Conservation (phyloP, 805 yeast species). For the Komagataella kurtzmanii region DNA sequence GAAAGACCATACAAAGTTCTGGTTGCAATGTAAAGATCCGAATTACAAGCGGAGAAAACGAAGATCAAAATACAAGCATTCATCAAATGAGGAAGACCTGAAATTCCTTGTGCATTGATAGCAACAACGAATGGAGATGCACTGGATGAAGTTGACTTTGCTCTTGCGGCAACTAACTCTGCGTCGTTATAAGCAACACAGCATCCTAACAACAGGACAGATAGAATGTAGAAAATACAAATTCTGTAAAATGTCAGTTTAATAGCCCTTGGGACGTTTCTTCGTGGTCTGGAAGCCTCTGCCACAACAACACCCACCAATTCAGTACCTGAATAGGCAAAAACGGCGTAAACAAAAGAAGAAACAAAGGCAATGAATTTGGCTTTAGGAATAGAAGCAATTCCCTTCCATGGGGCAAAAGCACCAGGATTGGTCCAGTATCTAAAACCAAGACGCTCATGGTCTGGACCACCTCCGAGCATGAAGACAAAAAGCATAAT, state of each 20-base stretch:
- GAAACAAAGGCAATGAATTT: constrained; percentile 38
- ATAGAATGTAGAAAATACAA: constrained; percentile 34
- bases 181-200: constrained; percentile 40
- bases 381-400: constrained; percentile 26
- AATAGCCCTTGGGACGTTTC: constrained; percentile 37
- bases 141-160: constrained; percentile 39
- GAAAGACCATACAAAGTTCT: constrained; percentile 65
- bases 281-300: constrained; percentile 34
- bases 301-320: constrained; percentile 33
- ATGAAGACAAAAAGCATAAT: constrained; percentile 48
- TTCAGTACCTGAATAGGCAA: constrained; percentile 38
- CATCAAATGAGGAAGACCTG: constrained; percentile 58
- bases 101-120: constrained; percentile 49
- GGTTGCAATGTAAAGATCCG: constrained; percentile 66
- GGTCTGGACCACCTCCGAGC: constrained; percentile 69
- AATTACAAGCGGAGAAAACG: constrained; percentile 73
- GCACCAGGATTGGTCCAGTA: constrained; percentile 33
- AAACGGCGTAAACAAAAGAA: constrained; percentile 37
- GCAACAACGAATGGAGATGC: constrained; percentile 85
- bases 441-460: constrained; percentile 39
- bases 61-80: constrained; percentile 69
- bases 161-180: constrained; percentile 28
- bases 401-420: constrained; percentile 27
- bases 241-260: constrained; percentile 41
- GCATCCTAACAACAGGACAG: constrained; percentile 42